A percentile compares a stretch with the other conserved stretches of the same genome.
Evolutionary conservation across 768 basidiomycete genomes (phyloP).

Genomic region (Panaeolus papilionaceus): DNA sequence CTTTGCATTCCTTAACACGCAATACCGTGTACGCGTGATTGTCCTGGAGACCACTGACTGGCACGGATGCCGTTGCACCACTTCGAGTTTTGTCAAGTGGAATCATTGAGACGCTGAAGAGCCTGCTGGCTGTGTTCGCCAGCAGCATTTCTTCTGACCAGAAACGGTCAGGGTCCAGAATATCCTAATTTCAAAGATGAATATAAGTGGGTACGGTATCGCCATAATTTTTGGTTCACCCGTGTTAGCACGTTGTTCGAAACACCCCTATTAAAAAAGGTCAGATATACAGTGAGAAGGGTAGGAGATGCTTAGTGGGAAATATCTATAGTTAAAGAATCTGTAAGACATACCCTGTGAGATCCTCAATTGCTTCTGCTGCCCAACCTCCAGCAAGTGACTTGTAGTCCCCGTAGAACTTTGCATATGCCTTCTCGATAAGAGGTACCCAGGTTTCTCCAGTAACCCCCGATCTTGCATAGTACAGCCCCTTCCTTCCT

Average conservation of each 20-base stretch:
- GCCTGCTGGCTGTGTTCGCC: constrained; percentile 44
- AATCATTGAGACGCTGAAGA: constrained; percentile 52
- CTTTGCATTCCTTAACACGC: constrained; percentile 45
- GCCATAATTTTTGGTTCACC: constrained; percentile 23
- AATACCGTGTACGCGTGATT: constrained; percentile 52
- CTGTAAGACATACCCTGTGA: constrained; percentile 47
- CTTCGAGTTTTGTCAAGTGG: constrained; percentile 30
- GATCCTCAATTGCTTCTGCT: constrained; percentile 56
- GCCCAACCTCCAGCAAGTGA: constrained; percentile 41
- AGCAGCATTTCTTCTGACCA: constrained; percentile 56
- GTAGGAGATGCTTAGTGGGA: constrained; percentile 10
- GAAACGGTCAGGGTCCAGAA: constrained; percentile 52
- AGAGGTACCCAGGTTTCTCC: constrained; percentile 56
- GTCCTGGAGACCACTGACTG: constrained; percentile 38
- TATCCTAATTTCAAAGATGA: constrained; percentile 35
- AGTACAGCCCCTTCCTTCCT: constrained; percentile 45
- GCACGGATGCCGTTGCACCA: constrained; percentile 20
- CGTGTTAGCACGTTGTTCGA: constrained; percentile 41
- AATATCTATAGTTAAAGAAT: no score
- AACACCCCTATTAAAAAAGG: constrained; percentile 38
- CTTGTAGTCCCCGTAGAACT: constrained; percentile 52
- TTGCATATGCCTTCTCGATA: constrained; percentile 58
- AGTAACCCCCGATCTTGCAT: constrained; percentile 43
- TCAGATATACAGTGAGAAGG: background rate
- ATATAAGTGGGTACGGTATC: background rate